These are phyloP conservation scores for Globisporangium echinulatum DNA, from an alignment of 352 stramenopile species.

Conservation along the genomic window DNA sequence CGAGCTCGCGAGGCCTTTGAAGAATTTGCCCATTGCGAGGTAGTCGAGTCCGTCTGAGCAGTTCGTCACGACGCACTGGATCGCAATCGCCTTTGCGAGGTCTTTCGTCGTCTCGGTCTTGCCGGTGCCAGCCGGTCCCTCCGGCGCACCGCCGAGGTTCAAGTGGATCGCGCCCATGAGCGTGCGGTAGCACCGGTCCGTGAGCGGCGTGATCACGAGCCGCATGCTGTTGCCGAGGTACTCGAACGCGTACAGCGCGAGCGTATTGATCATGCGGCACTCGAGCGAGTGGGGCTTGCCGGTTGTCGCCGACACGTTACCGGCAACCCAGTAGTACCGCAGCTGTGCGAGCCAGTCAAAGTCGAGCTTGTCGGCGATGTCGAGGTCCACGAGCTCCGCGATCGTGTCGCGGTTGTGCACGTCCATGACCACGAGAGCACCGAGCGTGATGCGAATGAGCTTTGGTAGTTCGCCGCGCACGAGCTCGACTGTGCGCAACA, in stretches of 20 bases:
- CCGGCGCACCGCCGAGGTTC: slow-evolving; percentile 86
- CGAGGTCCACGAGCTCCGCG: slow-evolving; percentile 80
- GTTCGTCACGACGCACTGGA: slow-evolving; percentile 92
- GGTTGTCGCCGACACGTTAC: slow-evolving; percentile 74
- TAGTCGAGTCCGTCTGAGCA: slow-evolving; percentile 89
- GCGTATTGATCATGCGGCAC: slow-evolving; percentile 92
- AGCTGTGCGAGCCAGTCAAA: slow-evolving; percentile 94
- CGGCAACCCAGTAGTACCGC: slow-evolving; percentile 89
- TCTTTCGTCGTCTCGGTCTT: slow-evolving; percentile 94
- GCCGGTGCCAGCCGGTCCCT: slow-evolving; percentile 86
- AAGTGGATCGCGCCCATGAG: slow-evolving; percentile 89
- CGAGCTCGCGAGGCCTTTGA: slow-evolving; percentile 88
- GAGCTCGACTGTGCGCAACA: slow-evolving; percentile 88
- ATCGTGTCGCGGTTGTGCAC: slow-evolving; percentile 94
- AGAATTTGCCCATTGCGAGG: slow-evolving; percentile 92
- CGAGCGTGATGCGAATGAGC: slow-evolving; percentile 86
- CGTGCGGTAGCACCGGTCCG: slow-evolving; percentile 89
- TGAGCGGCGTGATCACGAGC: slow-evolving; percentile 91
- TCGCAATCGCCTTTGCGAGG: slow-evolving; percentile 88
- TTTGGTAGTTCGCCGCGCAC: slow-evolving; percentile 92
- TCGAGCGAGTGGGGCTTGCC: slow-evolving; percentile 84
- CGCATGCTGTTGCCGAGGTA: slow-evolving; percentile 91
- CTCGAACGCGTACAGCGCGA: slow-evolving; percentile 89
- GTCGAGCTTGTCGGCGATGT: slow-evolving; percentile 73
- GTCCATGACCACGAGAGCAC: slow-evolving; percentile 93